phyloP scores from a whole-genome alignment of 805 yeast genomes.

The Pichia rugopelliculosa region DNA sequence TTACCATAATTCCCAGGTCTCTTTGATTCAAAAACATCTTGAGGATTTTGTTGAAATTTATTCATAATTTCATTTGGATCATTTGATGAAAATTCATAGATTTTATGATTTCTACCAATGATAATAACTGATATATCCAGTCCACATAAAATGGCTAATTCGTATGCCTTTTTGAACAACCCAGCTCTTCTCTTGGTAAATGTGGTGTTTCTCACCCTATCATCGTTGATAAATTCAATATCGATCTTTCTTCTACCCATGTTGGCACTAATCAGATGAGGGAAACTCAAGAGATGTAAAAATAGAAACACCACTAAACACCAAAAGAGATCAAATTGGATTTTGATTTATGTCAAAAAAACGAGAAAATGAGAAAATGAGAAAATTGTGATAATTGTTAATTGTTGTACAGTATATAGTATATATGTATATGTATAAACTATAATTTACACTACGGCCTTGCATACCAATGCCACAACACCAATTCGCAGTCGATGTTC shows the following conservation, averaged over 20 bases:
- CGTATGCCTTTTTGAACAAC: slow-evolving; percentile 79
- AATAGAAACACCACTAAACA: neutral
- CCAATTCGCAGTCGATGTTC: slow-evolving; percentile 38
- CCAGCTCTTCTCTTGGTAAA: slow-evolving; percentile 95
- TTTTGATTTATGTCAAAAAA: neutral
- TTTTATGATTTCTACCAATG: slow-evolving; percentile 71
- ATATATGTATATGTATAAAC: no score
- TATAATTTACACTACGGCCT: no score
- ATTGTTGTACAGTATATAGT: no score
- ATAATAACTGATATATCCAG: slow-evolving; percentile 90
- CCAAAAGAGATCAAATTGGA: neutral
- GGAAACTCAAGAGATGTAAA: neutral
- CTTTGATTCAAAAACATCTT: slow-evolving; percentile 47
- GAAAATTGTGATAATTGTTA: neutral
- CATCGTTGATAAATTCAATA: slow-evolving; percentile 85
- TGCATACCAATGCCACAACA: neutral
- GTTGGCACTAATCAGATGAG: neutral
- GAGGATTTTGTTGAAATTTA: slow-evolving; percentile 26
- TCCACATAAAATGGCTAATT: slow-evolving; percentile 81
- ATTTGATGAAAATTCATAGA: slow-evolving; percentile 77
- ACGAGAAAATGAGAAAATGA: neutral
- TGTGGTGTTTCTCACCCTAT: slow-evolving; percentile 78
- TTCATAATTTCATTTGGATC: slow-evolving; percentile 46
- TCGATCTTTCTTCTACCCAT: slow-evolving; percentile 98
- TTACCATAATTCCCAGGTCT: slow-evolving; percentile 62